A percentile compares a stretch with the other conserved stretches of the same genome.
phyloP scores from a whole-genome alignment of 441 rosid genomes.

The Melastoma candidum region DNA sequence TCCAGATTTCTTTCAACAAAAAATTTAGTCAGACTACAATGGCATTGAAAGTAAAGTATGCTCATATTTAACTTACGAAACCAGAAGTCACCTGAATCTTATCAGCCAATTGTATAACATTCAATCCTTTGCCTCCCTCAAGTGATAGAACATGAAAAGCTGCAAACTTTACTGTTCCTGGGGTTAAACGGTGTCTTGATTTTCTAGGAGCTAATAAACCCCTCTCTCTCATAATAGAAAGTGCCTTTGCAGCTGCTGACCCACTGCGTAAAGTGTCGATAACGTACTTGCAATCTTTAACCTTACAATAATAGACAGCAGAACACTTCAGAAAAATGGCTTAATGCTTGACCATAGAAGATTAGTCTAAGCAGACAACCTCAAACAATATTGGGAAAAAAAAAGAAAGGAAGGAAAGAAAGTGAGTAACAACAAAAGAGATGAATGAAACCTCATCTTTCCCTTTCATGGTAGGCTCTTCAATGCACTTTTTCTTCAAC shows the following conservation, averaged over 20 bases:
- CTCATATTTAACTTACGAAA: not conserved
- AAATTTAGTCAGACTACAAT: too few relatives aligned
- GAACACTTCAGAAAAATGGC: constrained; percentile 5
- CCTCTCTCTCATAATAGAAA: constrained; percentile 76
- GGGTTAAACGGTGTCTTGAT: constrained; percentile 86
- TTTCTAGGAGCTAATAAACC: constrained; percentile 58
- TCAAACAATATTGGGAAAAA: too few relatives aligned
- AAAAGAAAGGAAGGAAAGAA: too few relatives aligned
- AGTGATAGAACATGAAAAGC: constrained; percentile 79
- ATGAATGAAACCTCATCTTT: too few relatives aligned
- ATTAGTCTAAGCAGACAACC: too few relatives aligned
- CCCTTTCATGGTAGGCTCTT: constrained; percentile 17
- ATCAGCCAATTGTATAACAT: constrained; percentile 73
- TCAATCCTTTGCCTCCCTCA: constrained; percentile 64
- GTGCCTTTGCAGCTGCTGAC: constrained; percentile 70
- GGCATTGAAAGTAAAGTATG: not conserved
- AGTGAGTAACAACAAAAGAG: too few relatives aligned
- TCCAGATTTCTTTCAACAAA: constrained; percentile 53
- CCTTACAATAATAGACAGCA: constrained; percentile 26
- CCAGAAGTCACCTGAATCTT: constrained; percentile 61
- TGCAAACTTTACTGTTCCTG: constrained; percentile 90
- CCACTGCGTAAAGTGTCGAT: constrained; percentile 65
- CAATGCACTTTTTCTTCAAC: constrained; percentile 40
- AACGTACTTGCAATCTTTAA: constrained; percentile 50
- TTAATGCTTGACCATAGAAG: not conserved